Conservation (phyloP, 73 alveolate genomes). For the Paramecium biaurelia region DNA sequence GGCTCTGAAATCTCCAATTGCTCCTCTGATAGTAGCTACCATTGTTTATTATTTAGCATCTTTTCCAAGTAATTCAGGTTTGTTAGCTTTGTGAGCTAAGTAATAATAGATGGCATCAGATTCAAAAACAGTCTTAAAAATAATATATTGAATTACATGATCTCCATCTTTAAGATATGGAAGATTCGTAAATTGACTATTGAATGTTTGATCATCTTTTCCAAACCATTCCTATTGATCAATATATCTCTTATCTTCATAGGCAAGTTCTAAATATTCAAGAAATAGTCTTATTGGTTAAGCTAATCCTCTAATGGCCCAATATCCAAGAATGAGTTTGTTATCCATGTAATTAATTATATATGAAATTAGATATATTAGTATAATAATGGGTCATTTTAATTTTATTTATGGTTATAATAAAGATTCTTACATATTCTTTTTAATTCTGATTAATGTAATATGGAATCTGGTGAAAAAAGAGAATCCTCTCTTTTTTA, state of each 20-base stretch:
- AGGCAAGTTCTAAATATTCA: conserved; percentile 37
- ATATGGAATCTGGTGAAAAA: too few relatives aligned
- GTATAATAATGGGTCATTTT: neutral
- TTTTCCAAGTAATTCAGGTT: conserved; percentile 53
- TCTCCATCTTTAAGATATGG: conserved; percentile 64
- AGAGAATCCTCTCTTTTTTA: too few relatives aligned
- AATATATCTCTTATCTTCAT: conserved; percentile 26
- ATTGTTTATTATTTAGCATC: conserved; percentile 33
- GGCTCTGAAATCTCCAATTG: neutral
- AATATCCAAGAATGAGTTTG: conserved; percentile 27
- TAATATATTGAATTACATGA: neutral
- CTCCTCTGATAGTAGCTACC: conserved; percentile 38
- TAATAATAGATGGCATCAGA: conserved; percentile 41
- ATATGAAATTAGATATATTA: neutral
- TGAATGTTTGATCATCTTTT: neutral
- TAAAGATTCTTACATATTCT: neutral
- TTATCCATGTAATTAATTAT: neutral
- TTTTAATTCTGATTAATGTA: too few relatives aligned
- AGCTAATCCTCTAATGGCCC: conserved; percentile 19
- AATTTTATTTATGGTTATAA: neutral
- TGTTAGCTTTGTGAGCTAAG: conserved; percentile 45
- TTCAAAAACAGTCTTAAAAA: neutral
- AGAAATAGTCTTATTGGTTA: conserved; percentile 45
- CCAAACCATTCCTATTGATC: conserved; percentile 51
- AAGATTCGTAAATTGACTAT: conserved; percentile 54